Base-by-base conservation (phyloP, 23 red algal species). In the Agarophyton chilense region DNA sequence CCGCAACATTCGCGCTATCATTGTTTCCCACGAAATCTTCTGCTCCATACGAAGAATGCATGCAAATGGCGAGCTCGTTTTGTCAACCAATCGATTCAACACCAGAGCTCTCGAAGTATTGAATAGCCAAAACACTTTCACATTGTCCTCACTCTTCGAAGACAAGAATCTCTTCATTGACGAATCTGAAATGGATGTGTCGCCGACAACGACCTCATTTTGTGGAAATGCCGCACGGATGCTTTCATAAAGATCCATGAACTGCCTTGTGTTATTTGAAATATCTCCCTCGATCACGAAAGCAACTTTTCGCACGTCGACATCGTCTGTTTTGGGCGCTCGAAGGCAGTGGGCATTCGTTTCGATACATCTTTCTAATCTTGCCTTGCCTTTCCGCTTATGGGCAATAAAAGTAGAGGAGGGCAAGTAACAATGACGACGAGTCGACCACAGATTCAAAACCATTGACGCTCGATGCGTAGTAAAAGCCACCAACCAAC, bases 21-120 rank as follows among this genome's bases (percentile, higher is more conserved):
- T 50, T 31, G 72, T 77, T 34, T 77, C 72, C 72, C 72, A 77
- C 29, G 72, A 77, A 0, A 77, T 45, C 35, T 34, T 45, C 72
- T 77, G 72, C 40, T 45, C 72, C 2, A 16, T 39, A 24, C 29
- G 16, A n/a, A 77, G 72, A 26, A 77, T 14, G 40, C 36, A 49
- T 18, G 35, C 39, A 34, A 52, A 77, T 16, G 72, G 44, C 24
- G 72, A 52, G 10, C 10, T 5, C 12, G 72, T 49, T 16, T n/a
- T 34, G 6, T 13, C 2, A 11, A 77, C 39, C 44, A 77, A 18
- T 14, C 33, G 26, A 22, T 77, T 77, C 24, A 49, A 16, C 12
- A 34, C 72, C 4, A 34, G 7, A 22, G 39, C 28, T 28, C 43
- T 31, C 7, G 24, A 7, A 25, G 4, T 34, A 4, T 45, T 11